Evolutionary conservation across 768 basidiomycete species (phyloP), one percentile per base, ranked within the genome.

Genomic region (Sporobolomyces pararoseus): DNA sequence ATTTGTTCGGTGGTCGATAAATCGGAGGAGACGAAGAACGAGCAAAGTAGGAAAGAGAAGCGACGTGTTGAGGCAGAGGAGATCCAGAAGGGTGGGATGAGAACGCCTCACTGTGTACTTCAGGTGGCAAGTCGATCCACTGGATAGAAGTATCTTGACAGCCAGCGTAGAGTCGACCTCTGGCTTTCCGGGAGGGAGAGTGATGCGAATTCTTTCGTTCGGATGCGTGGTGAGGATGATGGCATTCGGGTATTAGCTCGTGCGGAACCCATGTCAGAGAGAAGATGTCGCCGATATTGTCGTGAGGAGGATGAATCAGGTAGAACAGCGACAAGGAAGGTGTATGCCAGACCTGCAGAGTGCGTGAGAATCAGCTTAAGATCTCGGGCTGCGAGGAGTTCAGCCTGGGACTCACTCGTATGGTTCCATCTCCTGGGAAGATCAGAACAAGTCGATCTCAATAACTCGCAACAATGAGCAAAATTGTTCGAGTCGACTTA

Each of bases 211-310:
- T 49, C 5, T 63, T 47, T n/a, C 37, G 39, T 6, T 55, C 53
- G 5, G 63, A 37, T 4, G 63, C n/a, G 51, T 55, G 51, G 16
- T 52, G 63, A 35, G 63, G 31, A 42, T 64, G 63, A 14, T 31
- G 21, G n/a, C 63, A 52, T 53, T 64, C 63, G 21, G 63, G 59
- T 27, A 61, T 61, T 14, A 53, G 23, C 1, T 60, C 63, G 44
- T 32, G 53, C 3, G 65, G 58, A 2, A 71, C 29, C 79, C 79
- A 81, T 0, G 80, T 80, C 10, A 82, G 77, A 19, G 78, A 79
- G 67, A 81, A 79, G 65, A 81, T 79, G 65, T 81, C 81, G 58
- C 81, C 81, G 25, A 79, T 75, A 32, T 79, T 80, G 57, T 80
- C 78, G 63, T 80, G 79, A 31, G 79, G 79, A 0, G 81, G 79